Percentiles rank a stretch among this genome's conserved stretches.
Evolutionary conservation across 2,329 filamentous ascomycete species (phyloP).

Genomic region (Sporothrix pseudoabietina): DNA sequence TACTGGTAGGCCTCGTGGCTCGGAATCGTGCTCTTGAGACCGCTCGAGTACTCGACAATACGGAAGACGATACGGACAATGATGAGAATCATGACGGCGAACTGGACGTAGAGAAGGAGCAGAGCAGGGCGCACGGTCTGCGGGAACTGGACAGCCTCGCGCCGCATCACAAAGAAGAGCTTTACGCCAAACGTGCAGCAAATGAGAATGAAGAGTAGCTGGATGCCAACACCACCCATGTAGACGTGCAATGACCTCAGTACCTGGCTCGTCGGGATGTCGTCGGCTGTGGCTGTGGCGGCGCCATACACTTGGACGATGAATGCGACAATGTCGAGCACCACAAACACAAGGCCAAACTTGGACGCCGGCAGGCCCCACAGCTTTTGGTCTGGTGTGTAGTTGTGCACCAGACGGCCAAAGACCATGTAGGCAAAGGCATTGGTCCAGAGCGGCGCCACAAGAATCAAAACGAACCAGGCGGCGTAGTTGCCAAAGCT

Average conservation of each 20-base stretch:
- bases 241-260: constrained; percentile 26
- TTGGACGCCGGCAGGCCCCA: constrained; percentile 41
- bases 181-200: constrained; percentile 44
- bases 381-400: constrained; percentile 42
- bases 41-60: constrained; percentile 57
- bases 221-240: constrained; percentile 31
- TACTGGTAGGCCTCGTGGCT: constrained; percentile 53
- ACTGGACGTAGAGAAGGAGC: constrained; percentile 22
- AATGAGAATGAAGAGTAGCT: constrained; percentile 41
- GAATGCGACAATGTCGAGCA: constrained; percentile 52
- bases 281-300: constrained; percentile 35
- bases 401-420: constrained; percentile 46
- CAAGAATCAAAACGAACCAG: constrained; percentile 46
- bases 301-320: constrained; percentile 49
- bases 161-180: constrained; percentile 34
- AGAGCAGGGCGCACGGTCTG: background rate
- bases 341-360: constrained; percentile 51
- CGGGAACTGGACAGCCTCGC: constrained; percentile 36
- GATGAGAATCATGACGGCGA: constrained; percentile 27
- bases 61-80: constrained; percentile 61
- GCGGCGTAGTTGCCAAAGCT: constrained; percentile 39
- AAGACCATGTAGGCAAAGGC: constrained; percentile 51
- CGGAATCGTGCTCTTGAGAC: constrained; percentile 42
- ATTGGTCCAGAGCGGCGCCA: constrained; percentile 51
- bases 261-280: background rate